These are phyloP conservation scores for Phaeoacremonium minimum DNA, from an alignment of 2,329 filamentous ascomycete genomes.

Conservation along the genomic window DNA sequence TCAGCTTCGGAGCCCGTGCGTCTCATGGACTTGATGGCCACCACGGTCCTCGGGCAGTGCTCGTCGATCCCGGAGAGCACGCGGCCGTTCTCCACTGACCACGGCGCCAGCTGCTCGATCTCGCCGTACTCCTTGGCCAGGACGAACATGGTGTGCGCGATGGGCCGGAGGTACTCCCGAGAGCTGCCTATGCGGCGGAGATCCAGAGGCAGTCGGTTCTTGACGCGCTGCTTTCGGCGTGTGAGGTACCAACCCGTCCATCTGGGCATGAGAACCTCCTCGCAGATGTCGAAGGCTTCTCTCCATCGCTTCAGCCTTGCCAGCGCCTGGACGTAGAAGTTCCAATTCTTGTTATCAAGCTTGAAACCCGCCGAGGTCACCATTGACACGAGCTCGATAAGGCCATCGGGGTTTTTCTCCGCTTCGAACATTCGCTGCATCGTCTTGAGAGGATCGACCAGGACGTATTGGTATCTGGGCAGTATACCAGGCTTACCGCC, in stretches of 20 bases:
- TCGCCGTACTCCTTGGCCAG: slow-evolving; percentile 47
- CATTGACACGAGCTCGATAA: slow-evolving; percentile 47
- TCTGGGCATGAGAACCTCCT: slow-evolving; percentile 70
- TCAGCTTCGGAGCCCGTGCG: no score
- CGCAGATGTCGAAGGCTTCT: slow-evolving; percentile 70
- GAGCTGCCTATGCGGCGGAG: slow-evolving; percentile 31
- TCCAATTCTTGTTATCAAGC: slow-evolving; percentile 77
- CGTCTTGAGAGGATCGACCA: slow-evolving; percentile 42
- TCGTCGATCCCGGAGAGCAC: slow-evolving; percentile 31
- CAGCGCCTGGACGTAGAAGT: slow-evolving; percentile 67
- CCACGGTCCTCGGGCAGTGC: slow-evolving; percentile 32
- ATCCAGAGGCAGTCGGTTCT: slow-evolving; percentile 27
- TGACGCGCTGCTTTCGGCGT: slow-evolving; percentile 18
- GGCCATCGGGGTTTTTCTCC: slow-evolving; percentile 34
- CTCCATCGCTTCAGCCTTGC: slow-evolving; percentile 53
- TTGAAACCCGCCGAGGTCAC: slow-evolving; percentile 64
- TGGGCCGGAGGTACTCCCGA: slow-evolving; percentile 31
- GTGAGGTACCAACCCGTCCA: slow-evolving; percentile 68
- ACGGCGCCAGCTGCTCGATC: slow-evolving; percentile 40
- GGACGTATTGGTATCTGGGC: slow-evolving; percentile 46
- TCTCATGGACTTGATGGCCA: slow-evolving; percentile 35
- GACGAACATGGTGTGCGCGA: slow-evolving; percentile 39
- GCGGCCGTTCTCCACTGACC: slow-evolving; percentile 40
- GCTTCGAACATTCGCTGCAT: slow-evolving; percentile 41
- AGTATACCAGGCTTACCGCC: slow-evolving; percentile 37